phyloP scores from a whole-genome alignment of 495 filamentous ascomycete species.

The Aspergillus conjunctus region DNA sequence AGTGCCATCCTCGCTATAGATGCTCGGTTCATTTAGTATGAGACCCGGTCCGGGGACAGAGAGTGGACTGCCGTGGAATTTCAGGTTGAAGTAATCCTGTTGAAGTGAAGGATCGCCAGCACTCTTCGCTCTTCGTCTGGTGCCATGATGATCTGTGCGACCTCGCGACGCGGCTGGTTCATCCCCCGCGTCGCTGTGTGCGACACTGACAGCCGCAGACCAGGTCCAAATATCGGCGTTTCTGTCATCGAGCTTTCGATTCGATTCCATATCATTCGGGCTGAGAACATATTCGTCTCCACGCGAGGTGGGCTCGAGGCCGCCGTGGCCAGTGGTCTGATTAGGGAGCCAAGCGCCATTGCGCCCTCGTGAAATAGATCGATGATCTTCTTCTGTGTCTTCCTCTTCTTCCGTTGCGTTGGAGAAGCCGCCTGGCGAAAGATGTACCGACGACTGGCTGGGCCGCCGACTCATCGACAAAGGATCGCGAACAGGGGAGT shows the following conservation, averaged over 20 bases:
- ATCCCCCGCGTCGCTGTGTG: constrained; percentile 45
- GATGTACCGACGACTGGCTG: constrained; percentile 43
- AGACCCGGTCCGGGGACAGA: constrained; percentile 50
- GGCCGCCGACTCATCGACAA: constrained; percentile 29
- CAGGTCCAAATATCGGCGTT: constrained; percentile 50
- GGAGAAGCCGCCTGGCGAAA: constrained; percentile 38
- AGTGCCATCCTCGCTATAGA: constrained; percentile 39
- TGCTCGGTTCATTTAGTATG: constrained; percentile 50
- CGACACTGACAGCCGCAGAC: constrained; percentile 45
- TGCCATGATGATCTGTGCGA: constrained; percentile 25
- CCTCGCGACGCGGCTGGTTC: constrained; percentile 28
- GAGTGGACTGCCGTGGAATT: constrained; percentile 24
- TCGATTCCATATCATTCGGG: constrained; percentile 46
- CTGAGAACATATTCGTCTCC: constrained; percentile 44
- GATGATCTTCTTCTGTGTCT: constrained; percentile 22
- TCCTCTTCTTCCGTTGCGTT: constrained; percentile 38
- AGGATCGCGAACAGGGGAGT: constrained; percentile 45
- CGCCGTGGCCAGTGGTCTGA: constrained; percentile 35
- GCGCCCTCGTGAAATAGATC: constrained; percentile 29
- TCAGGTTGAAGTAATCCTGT: constrained; percentile 45
- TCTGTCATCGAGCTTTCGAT: constrained; percentile 44
- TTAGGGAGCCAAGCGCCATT: constrained; percentile 41
- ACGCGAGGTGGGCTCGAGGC: constrained; percentile 45
- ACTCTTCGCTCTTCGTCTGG: constrained; percentile 48
- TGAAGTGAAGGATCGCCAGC: constrained; percentile 47